Evolutionary conservation across 2,329 filamentous ascomycete genomes (phyloP).

Genomic region (Cladosporium sp.): DNA sequence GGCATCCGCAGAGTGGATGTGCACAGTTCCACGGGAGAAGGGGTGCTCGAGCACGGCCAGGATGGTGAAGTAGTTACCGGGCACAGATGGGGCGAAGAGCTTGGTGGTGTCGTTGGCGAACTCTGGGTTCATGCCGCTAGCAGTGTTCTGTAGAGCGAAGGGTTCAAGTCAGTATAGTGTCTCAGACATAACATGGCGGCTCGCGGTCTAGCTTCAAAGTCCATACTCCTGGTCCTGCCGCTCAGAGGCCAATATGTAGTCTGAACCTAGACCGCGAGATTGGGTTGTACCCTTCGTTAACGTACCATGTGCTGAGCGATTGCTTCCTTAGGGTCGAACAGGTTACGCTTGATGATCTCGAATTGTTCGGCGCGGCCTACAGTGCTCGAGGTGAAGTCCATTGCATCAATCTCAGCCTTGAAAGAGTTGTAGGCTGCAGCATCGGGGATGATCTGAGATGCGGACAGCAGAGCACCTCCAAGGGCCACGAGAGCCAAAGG

Average conservation of each 20-base stretch:
- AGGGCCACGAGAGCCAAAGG: conserved; percentile 23
- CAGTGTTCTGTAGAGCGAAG: conserved; percentile 18
- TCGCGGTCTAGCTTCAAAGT: too few relatives aligned
- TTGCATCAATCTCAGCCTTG: not conserved
- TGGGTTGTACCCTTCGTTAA: too few relatives aligned
- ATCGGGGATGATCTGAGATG: conserved; percentile 1
- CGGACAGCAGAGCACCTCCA: conserved; percentile 16
- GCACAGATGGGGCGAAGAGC: conserved; percentile 36
- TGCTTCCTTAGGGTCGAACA: conserved; percentile 27
- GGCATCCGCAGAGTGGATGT: conserved; percentile 29
- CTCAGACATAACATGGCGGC: too few relatives aligned
- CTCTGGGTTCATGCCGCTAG: conserved; percentile 30
- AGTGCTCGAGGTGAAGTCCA: conserved; percentile 14
- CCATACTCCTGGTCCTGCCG: too few relatives aligned
- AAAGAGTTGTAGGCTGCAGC: conserved; percentile 19
- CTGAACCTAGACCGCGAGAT: too few relatives aligned
- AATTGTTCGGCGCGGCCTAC: conserved; percentile 1
- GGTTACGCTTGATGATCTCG: conserved; percentile 11
- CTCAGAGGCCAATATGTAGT: too few relatives aligned
- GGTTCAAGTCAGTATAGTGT: too few relatives aligned
- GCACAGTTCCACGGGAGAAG: conserved; percentile 33
- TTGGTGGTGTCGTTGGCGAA: conserved; percentile 31
- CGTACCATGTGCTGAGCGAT: conserved; percentile 28
- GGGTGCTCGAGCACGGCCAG: conserved; percentile 41
- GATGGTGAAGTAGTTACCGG: conserved; percentile 36